Evolutionary conservation across 2,329 filamentous ascomycete species (phyloP), one percentile per base, ranked within the genome.

Genomic region (Colletotrichum tropicicola): DNA sequence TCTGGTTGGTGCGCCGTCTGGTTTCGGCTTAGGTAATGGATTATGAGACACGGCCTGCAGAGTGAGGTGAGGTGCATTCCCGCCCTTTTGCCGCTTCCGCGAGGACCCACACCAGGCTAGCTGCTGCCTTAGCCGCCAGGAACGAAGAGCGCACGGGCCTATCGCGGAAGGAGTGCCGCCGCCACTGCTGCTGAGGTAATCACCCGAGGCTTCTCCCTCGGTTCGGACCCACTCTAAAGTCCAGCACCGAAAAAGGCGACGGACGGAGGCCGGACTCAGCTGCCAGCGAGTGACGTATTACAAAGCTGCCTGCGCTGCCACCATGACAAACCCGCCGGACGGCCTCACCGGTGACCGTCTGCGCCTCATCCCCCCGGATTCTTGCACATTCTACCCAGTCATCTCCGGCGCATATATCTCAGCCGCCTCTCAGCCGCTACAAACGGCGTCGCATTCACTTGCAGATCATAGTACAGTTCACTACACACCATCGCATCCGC

Each of bases 281-380:
- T 15, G 19, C 15, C 43, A 28, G n/a, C 39, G 55, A 41, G 59
- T 74, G 74, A 75, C 74, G 77, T 74, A 80, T 80, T 80, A 80
- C 78, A 78, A 80, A 80, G 78, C 78, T 77, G 68, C 69, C 60
- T 61, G 51, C 32, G 78, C 78, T 77, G 68, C 69, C 60, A 55
- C 43, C 32, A 65, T 74, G 66, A 74, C 74, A 74, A 49, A 61
- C 69, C 48, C 17, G 32, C 72, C 66, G 64, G 73, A 72, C 52
- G 49, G 62, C 66, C 49, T 58, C 56, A 55, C n/a, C 28, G n/a
- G 66, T 61, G 43, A 52, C 57, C 48, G 48, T 59, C 66, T 43
- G 51, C 56, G 61, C 65, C 61, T 64, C 64, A 45, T 65, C 25
- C 45, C 49, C n/a, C 10, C 25, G n/a, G 19, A 6, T 66, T 63